These are phyloP conservation scores for Dentiscutata heterogama DNA, from an alignment of 371 early-diverging fungal genomes.

Conservation along the genomic window DNA sequence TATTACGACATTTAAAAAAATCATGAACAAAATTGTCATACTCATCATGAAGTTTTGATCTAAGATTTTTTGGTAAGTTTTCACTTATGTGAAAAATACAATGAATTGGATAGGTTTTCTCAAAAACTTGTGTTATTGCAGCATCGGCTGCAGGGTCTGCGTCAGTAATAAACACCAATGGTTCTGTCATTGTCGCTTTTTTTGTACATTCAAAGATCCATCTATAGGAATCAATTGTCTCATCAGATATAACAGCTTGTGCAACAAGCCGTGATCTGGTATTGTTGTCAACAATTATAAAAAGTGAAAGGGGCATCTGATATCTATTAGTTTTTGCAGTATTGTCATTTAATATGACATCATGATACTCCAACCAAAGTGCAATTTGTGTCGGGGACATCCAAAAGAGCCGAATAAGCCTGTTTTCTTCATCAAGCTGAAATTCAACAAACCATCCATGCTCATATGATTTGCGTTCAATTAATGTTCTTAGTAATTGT, in stretches of 20 bases:
- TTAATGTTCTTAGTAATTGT: neutral
- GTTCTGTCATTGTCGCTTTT: neutral
- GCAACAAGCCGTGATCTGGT: neutral
- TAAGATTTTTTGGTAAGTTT: neutral
- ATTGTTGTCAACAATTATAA: neutral
- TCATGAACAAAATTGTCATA: neutral
- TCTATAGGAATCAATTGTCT: neutral
- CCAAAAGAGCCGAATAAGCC: no score
- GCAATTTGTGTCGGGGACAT: no score
- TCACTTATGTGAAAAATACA: conserved; percentile 22
- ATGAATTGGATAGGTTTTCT: neutral
- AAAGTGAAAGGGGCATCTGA: neutral
- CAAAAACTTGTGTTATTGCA: neutral
- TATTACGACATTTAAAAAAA: conserved; percentile 1
- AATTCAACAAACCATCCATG: neutral
- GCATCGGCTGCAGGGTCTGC: neutral
- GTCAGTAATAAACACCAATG: conserved; percentile 14
- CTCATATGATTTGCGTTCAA: neutral
- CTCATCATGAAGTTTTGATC: neutral
- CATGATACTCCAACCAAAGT: neutral
- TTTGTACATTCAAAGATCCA: neutral
- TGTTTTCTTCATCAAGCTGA: neutral
- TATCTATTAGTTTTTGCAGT: neutral
- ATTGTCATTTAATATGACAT: neutral
- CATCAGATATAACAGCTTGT: neutral